Evolutionary conservation across 768 basidiomycete genomes (phyloP), one percentile per base, ranked within the genome.

Genomic region (Phylloporus arenicola): DNA sequence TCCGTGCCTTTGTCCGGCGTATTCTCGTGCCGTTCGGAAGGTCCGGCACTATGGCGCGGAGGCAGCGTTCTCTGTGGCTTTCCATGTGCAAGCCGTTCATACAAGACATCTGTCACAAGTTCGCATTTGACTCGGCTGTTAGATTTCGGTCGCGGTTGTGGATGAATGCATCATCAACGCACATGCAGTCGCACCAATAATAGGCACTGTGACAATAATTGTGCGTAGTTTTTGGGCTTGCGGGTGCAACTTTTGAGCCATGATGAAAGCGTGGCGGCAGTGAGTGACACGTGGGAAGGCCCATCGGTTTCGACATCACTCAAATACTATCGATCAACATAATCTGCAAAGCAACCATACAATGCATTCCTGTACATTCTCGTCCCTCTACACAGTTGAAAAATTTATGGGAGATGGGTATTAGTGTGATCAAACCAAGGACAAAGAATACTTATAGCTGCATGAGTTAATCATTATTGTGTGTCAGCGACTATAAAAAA

Each of bases 151-250:
- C 16, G 53, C 25, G 17, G 20, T 22, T n/a, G 39, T 41, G 34
- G 38, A 47, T 13, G 27, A 40, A 19, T 16, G 9, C 35, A 27
- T 45, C 48, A 24, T 33, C 25, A 43, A 58, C 81, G 52, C 49
- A 88, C 86, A 76, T 43, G 82, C 78, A 12, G 79, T 80, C 6
- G 77, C 83, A 24, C 75, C 81, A 44, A 86, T 81, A 39, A 88
- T 75, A 4, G 86, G 86, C 12, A 82, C 55, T 0, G 83, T 74
- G 35, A 84, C 70, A 38, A 88, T 82, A 51, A 88, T 77, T 24
- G 74, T 78, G 19, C 74, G 74, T 45, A 75, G 63, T 52, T 71
- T 68, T 39, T 68, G 71, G 37, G 73, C 75, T 57, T 79, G 71
- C 8, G 72, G 73, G 20, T 75, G 70, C 12, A 78, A 60, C 52